These are phyloP conservation scores for Lunasporangiospora selenospora DNA, from an alignment of 192 early-diverging fungal species.

Conservation along the genomic window DNA sequence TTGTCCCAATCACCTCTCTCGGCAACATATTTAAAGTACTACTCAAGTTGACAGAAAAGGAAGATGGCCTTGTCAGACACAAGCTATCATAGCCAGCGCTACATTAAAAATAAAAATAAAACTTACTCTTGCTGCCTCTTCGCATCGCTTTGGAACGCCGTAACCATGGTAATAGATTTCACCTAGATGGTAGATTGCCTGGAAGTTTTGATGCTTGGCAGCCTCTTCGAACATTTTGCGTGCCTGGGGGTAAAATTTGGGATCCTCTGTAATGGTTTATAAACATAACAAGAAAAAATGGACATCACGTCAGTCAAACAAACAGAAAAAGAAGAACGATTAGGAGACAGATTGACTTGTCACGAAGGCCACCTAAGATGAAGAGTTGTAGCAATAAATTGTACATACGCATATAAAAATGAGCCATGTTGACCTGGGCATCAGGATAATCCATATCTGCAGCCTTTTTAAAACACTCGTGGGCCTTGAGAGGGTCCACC, in stretches of 20 bases:
- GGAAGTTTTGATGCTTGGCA: slow-evolving; percentile 66
- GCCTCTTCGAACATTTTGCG: slow-evolving; percentile 64
- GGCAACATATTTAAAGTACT: slow-evolving; percentile 79
- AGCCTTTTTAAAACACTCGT: slow-evolving; percentile 70
- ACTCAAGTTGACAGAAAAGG: slow-evolving; percentile 15
- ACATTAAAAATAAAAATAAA: background rate
- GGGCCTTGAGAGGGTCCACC: slow-evolving; percentile 62
- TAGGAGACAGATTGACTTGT: slow-evolving; percentile 14
- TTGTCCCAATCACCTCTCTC: slow-evolving; percentile 90
- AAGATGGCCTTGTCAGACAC: background rate
- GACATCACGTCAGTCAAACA: no score
- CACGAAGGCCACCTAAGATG: no score
- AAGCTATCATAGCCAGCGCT: background rate
- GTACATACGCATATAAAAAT: slow-evolving; percentile 33
- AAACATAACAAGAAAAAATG: background rate
- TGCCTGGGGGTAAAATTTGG: slow-evolving; percentile 44
- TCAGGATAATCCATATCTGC: slow-evolving; percentile 75
- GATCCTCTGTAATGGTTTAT: slow-evolving; percentile 19
- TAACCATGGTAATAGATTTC: slow-evolving; percentile 69
- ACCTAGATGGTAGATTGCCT: slow-evolving; percentile 84
- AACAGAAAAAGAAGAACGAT: background rate
- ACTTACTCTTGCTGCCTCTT: slow-evolving; percentile 68
- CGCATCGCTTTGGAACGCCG: slow-evolving; percentile 62
- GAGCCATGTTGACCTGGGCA: slow-evolving; percentile 77
- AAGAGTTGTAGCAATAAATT: no score